Percentiles rank a stretch among this genome's conserved stretches.
Evolutionary conservation across 441 rosid genomes (phyloP).

Genomic region (Iberis amara): DNA sequence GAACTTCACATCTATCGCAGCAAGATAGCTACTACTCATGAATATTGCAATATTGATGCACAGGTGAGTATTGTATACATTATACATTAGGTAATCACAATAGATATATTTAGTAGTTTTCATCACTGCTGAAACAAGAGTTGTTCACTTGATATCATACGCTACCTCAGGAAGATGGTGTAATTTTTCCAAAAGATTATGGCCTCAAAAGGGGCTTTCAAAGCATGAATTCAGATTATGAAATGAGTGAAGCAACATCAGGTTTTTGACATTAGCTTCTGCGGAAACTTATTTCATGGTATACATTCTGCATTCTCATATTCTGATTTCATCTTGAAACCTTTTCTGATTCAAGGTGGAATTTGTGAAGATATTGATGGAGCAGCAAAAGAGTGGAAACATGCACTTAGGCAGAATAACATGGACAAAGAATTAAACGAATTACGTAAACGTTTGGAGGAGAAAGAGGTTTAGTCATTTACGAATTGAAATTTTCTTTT

Average conservation of each 20-base stretch:
- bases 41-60: conserved; percentile 38
- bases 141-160: conserved; percentile 15
- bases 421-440: conserved; percentile 63
- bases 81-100: conserved; percentile 11
- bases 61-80: conserved; percentile 32
- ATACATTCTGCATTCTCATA: conserved; percentile 7
- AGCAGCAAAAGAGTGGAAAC: conserved; percentile 64
- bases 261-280: conserved; percentile 33
- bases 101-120: conserved; percentile 8
- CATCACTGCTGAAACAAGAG: conserved; percentile 18
- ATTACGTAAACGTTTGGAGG: conserved; percentile 53
- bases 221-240: conserved; percentile 55
- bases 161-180: conserved; percentile 39
- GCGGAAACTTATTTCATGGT: conserved; percentile 16
- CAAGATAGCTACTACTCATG: conserved; percentile 37
- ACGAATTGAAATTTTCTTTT: conserved; percentile 1
- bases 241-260: conserved; percentile 46
- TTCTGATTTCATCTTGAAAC: neutral
- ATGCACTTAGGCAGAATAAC: conserved; percentile 45
- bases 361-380: conserved; percentile 48
- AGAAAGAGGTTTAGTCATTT: conserved; percentile 54
- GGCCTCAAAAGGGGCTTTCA: conserved; percentile 60
- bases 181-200: conserved; percentile 38
- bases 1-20: conserved; percentile 57
- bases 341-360: conserved; percentile 31